These are phyloP conservation scores for Cyberlindnera xishuangbannaensis DNA, from an alignment of 805 yeast species.

Conservation along the genomic window DNA sequence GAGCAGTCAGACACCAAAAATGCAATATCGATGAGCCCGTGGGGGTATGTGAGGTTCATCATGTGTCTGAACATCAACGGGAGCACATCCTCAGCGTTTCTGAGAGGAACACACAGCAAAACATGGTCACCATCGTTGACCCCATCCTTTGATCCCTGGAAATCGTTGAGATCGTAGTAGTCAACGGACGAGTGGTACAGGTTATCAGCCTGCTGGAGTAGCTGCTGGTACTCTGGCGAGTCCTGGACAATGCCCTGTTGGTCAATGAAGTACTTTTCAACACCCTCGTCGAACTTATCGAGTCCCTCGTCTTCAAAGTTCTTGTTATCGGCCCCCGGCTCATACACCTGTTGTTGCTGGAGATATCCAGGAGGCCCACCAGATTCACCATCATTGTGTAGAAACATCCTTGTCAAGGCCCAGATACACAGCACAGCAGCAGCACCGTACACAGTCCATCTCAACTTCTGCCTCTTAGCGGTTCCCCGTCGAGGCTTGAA, in stretches of 20 bases:
- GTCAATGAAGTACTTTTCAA: constrained; percentile 30
- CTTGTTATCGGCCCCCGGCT: constrained; percentile 22
- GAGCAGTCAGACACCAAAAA: constrained; percentile 80
- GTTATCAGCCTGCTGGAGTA: constrained; percentile 31
- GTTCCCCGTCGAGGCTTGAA: too few relatives aligned
- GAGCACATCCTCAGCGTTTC: constrained; percentile 72
- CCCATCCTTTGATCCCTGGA: constrained; percentile 48
- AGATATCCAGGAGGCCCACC: too few relatives aligned
- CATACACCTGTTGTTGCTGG: constrained; percentile 1
- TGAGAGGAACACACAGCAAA: constrained; percentile 64
- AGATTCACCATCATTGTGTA: too few relatives aligned
- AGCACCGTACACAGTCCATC: too few relatives aligned
- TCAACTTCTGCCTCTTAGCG: too few relatives aligned
- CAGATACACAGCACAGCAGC: too few relatives aligned
- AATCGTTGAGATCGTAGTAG: constrained; percentile 55
- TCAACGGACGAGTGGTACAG: constrained; percentile 45
- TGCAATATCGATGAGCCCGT: constrained; percentile 70
- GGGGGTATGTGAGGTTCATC: constrained; percentile 84
- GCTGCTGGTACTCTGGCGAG: constrained; percentile 20
- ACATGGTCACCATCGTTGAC: constrained; percentile 52
- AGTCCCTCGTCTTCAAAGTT: constrained; percentile 28
- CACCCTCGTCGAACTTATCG: constrained; percentile 34
- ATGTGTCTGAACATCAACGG: constrained; percentile 81
- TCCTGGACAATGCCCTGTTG: constrained; percentile 28
- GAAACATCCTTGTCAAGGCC: too few relatives aligned